These are phyloP conservation scores for Melastoma candidum DNA, from an alignment of 441 rosid species.

Conservation along the genomic window DNA sequence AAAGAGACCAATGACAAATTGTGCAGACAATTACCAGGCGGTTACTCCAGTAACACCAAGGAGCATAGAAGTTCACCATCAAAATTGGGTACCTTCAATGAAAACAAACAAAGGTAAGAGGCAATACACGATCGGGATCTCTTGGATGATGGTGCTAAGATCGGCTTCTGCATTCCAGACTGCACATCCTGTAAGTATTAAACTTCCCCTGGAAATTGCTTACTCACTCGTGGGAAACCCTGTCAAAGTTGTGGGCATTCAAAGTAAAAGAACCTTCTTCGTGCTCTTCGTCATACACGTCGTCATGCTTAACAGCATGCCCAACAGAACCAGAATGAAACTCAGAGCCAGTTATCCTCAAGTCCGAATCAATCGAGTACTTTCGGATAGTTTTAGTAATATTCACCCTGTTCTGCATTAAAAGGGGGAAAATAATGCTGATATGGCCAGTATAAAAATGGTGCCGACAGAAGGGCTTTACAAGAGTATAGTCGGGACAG, in stretches of 20 bases:
- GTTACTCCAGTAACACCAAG: slow-evolving; percentile 98
- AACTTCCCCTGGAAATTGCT: slow-evolving; percentile 11
- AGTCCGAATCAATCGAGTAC: slow-evolving; percentile 74
- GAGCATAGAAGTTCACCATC: slow-evolving; percentile 88
- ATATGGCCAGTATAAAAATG: background rate
- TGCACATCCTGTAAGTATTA: too few species aligned
- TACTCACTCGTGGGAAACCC: slow-evolving; percentile 66
- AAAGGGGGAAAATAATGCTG: slow-evolving; percentile 20
- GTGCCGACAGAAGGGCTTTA: too few species aligned
- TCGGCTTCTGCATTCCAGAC: background rate
- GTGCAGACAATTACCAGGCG: slow-evolving; percentile 61
- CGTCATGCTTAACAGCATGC: slow-evolving; percentile 78
- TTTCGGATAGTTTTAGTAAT: slow-evolving; percentile 92
- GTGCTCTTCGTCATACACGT: slow-evolving; percentile 56
- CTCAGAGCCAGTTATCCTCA: slow-evolving; percentile 74
- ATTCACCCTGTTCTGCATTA: slow-evolving; percentile 93
- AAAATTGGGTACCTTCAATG: slow-evolving; percentile 75
- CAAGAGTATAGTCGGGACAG: too few species aligned
- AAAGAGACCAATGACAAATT: background rate
- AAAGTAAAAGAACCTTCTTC: slow-evolving; percentile 56
- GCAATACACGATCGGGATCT: slow-evolving; percentile 1
- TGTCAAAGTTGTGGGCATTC: slow-evolving; percentile 56
- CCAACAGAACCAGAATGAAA: slow-evolving; percentile 57
- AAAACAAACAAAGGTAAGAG: slow-evolving; percentile 12
- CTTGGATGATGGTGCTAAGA: slow-evolving; percentile 4